Base-by-base conservation (phyloP, 2,329 filamentous ascomycete genomes). In the Rutstroemia sp. region DNA sequence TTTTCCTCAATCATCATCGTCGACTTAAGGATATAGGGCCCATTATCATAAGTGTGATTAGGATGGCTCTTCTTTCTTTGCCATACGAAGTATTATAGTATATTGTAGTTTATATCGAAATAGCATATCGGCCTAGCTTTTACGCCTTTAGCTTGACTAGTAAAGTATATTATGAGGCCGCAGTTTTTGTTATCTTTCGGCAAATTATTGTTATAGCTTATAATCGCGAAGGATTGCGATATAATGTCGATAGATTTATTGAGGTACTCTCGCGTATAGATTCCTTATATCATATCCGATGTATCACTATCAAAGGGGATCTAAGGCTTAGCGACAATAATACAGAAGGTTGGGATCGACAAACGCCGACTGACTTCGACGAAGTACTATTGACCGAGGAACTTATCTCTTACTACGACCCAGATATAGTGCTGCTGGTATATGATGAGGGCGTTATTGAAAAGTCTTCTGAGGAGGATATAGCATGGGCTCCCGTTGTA, bases 281-380 rank as follows among this genome's bases (percentile, higher is more conserved):
- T 47, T 41, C 52, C 30, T 34, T 41, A 30, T 17, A 42, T 53
- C 52, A 58, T 21, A 48, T 58, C 47, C 57, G 34, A 21, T n/a
- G 30, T 30, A 48, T 58, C 57, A 51, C 39, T 48, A 58, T 58
- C 25, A 58, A 58, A 49, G 57, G 57, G 12, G 30, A 19, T 56
- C 48, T 56, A 47, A 48, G 30, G 48, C 34, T 42, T n/a, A 52
- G 48, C n/a, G 50, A 41, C 42, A 19, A 38, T 39, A 34, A 41
- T 8, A 7, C n/a, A 7, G 52, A 49, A 42, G 39, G 48, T 44
- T 30, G 52, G 41, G 54, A 48, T 53, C 50, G 27, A 42, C 46
- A 56, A 34, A 17, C 21, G 48, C 8, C 19, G 19, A 48, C 56
- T 51, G 57, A 47, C 25, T 27, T 52, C 30, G 42, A 56, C 37